These are phyloP conservation scores for Dittrichia graveolens DNA, from an alignment of 129 eudicot species.

Conservation along the genomic window DNA sequence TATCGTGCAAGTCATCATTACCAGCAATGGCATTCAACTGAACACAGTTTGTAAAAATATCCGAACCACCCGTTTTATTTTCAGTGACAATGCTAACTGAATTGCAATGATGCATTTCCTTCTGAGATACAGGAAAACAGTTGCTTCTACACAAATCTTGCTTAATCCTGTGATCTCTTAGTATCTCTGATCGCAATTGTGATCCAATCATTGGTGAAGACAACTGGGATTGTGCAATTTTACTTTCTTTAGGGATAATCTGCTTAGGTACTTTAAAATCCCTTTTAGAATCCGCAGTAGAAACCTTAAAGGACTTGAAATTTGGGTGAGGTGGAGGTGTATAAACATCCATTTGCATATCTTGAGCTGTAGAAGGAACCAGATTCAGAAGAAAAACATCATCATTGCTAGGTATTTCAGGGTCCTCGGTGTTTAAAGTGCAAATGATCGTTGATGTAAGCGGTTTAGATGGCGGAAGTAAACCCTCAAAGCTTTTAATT, in stretches of 20 bases:
- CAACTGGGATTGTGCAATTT: conserved; percentile 18
- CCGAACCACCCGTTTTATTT: conserved; percentile 24
- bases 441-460: conserved; percentile 53
- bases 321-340: conserved; percentile 29
- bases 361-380: conserved; percentile 30
- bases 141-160: conserved; percentile 32
- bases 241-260: conserved; percentile 35
- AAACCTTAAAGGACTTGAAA: conserved; percentile 33
- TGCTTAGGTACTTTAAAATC: conserved; percentile 20
- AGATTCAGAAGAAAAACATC: conserved; percentile 61
- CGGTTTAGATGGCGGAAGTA: conserved; percentile 26
- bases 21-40: conserved; percentile 22
- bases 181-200: conserved; percentile 35
- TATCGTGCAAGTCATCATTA: conserved; percentile 18
- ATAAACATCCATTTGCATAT: conserved; percentile 32
- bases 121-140: conserved; percentile 16
- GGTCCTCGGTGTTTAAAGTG: conserved; percentile 68
- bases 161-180: conserved; percentile 29
- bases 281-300: conserved; percentile 26
- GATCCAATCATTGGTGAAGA: conserved; percentile 36
- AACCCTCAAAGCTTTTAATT: conserved; percentile 26
- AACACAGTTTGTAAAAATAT: conserved; percentile 22
- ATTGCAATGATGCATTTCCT: conserved; percentile 25
- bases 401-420: conserved; percentile 76
- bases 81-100: not conserved